Evolutionary conservation across 225 moss, liverwort and hornwort genomes (phyloP), one percentile per base, ranked within the genome.

Genomic region (Straminergon stramineum): DNA sequence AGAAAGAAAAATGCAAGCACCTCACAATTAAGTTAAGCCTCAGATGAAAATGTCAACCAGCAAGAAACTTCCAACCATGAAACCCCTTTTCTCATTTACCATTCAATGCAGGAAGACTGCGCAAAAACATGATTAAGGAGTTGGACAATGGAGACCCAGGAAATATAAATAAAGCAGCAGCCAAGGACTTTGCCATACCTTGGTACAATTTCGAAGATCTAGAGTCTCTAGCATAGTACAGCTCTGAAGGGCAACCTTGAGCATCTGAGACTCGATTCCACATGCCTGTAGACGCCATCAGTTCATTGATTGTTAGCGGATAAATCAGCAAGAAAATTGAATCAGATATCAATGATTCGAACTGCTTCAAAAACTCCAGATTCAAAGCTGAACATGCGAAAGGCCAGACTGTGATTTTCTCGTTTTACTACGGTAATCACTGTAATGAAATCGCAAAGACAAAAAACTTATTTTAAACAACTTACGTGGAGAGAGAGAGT

Each of bases 161-260:
- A 85, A 39, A 45, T 13, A 34, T 56, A 2, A 20, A 70, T 27
- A 34, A 45, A 79, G 58, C 1, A 39, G 67, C 19, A 85, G 13
- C 27, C 37, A 31, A 85, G 51, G 41, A 80, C 41, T 45, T 65
- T 67, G 73, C n/a, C 75, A n/a, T 86, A 97, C 99, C 99, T 95
- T 97, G 17, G 90, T 74, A 88, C 99, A 99, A 85, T 93, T 96
- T 91, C 99, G 97, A 85, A 99, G 92, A 92, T 99, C 97, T 92
- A 99, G 91, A 65, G 97, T 99, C 93, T 99, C 97, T 88, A 99
- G 85, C 83, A 97, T 91, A 84, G 88, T 92, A 93, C 99, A 99
- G 82, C 96, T 97, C 88, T 93, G 92, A 86, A 97, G 93, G 61
- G 99, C 97, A 83, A 80, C 90, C 91, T 99, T 96, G 68, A 99